Evolutionary conservation across 1,284 basidiomycete species (phyloP), one percentile per base, ranked within the genome.

Genomic region (Cryptococcus jaspeensis): DNA sequence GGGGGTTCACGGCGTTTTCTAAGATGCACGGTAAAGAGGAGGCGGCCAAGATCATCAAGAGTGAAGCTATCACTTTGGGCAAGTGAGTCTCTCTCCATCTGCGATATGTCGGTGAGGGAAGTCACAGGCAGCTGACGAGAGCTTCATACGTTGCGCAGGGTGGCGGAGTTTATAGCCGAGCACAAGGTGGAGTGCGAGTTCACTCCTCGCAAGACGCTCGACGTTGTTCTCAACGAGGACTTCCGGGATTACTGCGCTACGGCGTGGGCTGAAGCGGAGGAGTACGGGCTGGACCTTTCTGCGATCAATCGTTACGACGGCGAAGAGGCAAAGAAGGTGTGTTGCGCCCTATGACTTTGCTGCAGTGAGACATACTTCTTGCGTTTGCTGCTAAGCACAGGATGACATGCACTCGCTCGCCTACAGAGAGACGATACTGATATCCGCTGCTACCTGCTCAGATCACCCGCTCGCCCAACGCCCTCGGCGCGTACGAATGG

Each of bases 121-220:
- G 44, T n/a, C n/a, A n/a, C n/a, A n/a, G 35, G 23, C 20, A 22
- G 44, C 58, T 56, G 57, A 55, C 18, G 5, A 20, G 28, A 32
- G 7, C 7, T n/a, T 16, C 4, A 18, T 6, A 25, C 9, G 28
- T 32, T 42, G 9, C 11, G 6, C 55, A 69, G 67, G 13, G 63
- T 70, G 8, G 61, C 64, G 35, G 59, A 50, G 0, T 72, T 71
- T 36, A 53, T 74, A 40, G 56, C 50, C 43, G 39, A 61, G 9
- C 60, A 72, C 52, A 32, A 46, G 4, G 63, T 74, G 37, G 62
- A 65, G 0, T 72, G 71, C 62, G 72, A 72, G 36, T 70, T 65
- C 61, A 66, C 60, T 5, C 61, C 49, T 2, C 56, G 72, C 15
- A 46, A 28, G 18, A 74, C 72, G 2, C 61, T 67, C 43, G 72